Conservation (phyloP, 2,329 filamentous ascomycete genomes). For the Hymenoscyphus repandus region DNA sequence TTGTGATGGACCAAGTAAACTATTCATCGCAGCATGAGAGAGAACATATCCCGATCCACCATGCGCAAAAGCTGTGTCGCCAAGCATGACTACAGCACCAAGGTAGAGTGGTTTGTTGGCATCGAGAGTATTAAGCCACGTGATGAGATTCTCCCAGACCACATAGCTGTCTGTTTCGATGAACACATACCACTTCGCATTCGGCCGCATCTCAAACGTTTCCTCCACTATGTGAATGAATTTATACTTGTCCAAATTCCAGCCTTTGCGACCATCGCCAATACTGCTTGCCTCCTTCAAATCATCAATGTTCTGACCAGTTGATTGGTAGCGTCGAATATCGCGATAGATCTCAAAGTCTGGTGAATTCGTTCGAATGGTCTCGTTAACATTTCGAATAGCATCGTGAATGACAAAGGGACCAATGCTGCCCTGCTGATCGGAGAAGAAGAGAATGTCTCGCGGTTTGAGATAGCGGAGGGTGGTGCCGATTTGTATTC, state of each 20-base stretch:
- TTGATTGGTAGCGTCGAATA: conserved; percentile 39
- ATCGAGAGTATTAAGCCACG: conserved; percentile 42
- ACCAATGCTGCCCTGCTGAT: too few relatives aligned
- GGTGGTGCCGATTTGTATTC: too few relatives aligned
- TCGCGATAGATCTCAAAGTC: too few relatives aligned
- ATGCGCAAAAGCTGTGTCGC: too few relatives aligned
- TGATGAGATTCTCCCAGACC: conserved; percentile 44
- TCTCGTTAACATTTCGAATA: too few relatives aligned
- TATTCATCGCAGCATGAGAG: too few relatives aligned
- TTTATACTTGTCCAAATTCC: conserved; percentile 57
- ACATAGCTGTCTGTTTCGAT: conserved; percentile 54
- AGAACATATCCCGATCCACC: too few relatives aligned
- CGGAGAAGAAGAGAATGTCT: too few relatives aligned
- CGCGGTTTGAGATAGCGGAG: too few relatives aligned
- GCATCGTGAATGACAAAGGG: too few relatives aligned
- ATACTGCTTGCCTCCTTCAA: conserved; percentile 30
- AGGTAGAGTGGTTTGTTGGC: conserved; percentile 41
- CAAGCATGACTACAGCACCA: conserved; percentile 42
- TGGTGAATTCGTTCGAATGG: too few relatives aligned
- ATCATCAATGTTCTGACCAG: conserved; percentile 40
- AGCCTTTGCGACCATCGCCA: conserved; percentile 30
- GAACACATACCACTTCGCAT: conserved; percentile 53
- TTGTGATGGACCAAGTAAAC: too few relatives aligned
- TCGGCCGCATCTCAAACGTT: conserved; percentile 42
- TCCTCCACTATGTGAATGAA: conserved; percentile 54